Evolutionary conservation across 1,284 basidiomycete genomes (phyloP), one percentile per base, ranked within the genome.

Genomic region (Schizophyllum commune): DNA sequence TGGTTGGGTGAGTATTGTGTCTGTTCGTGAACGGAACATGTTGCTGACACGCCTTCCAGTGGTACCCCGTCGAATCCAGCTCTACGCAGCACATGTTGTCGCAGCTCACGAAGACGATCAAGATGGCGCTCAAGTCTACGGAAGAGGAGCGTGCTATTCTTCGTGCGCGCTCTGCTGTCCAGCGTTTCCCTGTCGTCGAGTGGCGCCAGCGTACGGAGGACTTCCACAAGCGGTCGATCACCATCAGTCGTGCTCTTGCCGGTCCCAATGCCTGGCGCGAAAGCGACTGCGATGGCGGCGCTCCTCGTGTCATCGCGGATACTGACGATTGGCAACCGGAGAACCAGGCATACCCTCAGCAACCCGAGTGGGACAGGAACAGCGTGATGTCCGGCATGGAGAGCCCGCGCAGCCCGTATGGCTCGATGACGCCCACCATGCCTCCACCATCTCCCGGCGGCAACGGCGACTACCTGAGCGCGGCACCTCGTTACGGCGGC

Each of bases 121-220:
- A 95, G 73, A 83, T 95, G 76, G 94, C 94, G 3, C 79, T 96
- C 66, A 96, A 92, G 73, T 95, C 94, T 6, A 86, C 89, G 0
- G 84, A 92, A 68, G 89, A 96, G 73, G 93, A 96, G 68, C 88
- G 94, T 64, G 92, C 94, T 9, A 86, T 96, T 68, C 82, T 96
- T 17, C 90, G 93, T 71, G 94, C 94, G 52, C 86, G 94, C 57
- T 96, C 94, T 51, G 94, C 94, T 21, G 84, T 96, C 5, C 94
- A 96, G 70, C 91, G 94, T 71, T 96, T 96, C 89, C 94, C 94
- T 5, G 94, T 96, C 63, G 91, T 96, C 55, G 93, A 96, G 75
- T 96, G 94, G 94, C 91, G 94, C 70, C 93, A 96, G 72, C 85
- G 91, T 59, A 92, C 89, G 79, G 94, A 96, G 75, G 94, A 96